These are phyloP conservation scores for Melaleuca alternifolia DNA, from an alignment of 345 rosid genomes.

Conservation along the genomic window DNA sequence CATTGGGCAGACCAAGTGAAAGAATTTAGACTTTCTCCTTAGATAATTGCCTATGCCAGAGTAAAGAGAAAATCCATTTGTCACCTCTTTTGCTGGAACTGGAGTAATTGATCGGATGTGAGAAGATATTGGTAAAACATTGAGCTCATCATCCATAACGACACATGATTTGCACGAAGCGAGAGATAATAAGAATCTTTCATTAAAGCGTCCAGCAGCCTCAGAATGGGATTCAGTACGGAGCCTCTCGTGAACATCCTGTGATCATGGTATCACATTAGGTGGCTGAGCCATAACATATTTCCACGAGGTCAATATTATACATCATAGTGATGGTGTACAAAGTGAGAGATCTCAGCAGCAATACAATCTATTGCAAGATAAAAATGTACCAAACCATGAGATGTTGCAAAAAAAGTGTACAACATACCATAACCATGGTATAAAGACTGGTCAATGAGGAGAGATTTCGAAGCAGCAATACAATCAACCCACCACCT, in stretches of 20 bases:
- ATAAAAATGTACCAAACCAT: background rate
- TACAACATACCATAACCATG: conserved; percentile 82
- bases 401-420: background rate
- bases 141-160: conserved; percentile 94
- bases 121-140: conserved; percentile 86
- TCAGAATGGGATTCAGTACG: conserved; percentile 92
- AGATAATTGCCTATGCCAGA: background rate
- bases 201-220: conserved; percentile 85
- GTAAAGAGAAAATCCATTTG: background rate
- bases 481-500: conserved; percentile 84
- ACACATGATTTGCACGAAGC: conserved; percentile 91
- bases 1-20: background rate
- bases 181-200: conserved; percentile 77
- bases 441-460: conserved; percentile 85
- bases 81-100: conserved; percentile 58
- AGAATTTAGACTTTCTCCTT: background rate
- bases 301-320: background rate
- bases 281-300: background rate
- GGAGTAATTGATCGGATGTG: conserved; percentile 69
- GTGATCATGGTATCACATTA: conserved; percentile 11
- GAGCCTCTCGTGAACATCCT: conserved; percentile 98
- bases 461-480: conserved; percentile 71
- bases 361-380: conserved; percentile 26
- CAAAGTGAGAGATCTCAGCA: conserved; percentile 63
- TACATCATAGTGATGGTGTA: conserved; percentile 83